Evolutionary conservation across 148 eudicot species (phyloP).

Genomic region (Rhododendron molle): DNA sequence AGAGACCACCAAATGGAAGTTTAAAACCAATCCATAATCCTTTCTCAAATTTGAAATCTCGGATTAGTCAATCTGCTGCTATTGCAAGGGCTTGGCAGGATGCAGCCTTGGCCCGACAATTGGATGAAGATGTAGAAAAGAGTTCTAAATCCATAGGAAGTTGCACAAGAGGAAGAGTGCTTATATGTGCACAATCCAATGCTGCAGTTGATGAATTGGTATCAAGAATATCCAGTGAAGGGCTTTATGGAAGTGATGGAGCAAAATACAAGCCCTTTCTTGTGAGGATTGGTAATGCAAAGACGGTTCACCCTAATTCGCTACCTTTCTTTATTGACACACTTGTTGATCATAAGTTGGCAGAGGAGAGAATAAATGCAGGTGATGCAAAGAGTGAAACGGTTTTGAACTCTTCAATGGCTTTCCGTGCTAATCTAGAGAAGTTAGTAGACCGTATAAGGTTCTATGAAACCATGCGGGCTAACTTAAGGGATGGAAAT

Average conservation of each 20-base stretch:
- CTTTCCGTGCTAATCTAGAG: slow-evolving; percentile 72
- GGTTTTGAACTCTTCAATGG: slow-evolving; percentile 43
- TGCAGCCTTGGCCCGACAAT: slow-evolving; percentile 88
- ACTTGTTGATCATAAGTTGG: slow-evolving; percentile 79
- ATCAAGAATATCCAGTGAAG: slow-evolving; percentile 80
- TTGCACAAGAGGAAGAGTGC: slow-evolving; percentile 59
- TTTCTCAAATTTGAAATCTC: slow-evolving; percentile 31
- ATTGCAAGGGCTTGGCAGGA: slow-evolving; percentile 99
- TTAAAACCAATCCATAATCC: slow-evolving; percentile 28
- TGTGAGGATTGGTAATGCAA: slow-evolving; percentile 98
- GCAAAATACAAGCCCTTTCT: slow-evolving; percentile 81
- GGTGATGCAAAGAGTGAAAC: slow-evolving; percentile 35
- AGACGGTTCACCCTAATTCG: slow-evolving; percentile 87
- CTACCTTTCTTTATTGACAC: slow-evolving; percentile 89
- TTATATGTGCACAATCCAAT: slow-evolving; percentile 99
- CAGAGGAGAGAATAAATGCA: slow-evolving; percentile 45
- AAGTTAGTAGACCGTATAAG: slow-evolving; percentile 77
- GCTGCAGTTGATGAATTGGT: slow-evolving; percentile 99
- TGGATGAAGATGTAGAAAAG: slow-evolving; percentile 48
- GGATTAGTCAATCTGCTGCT: slow-evolving; percentile 72
- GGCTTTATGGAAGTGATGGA: slow-evolving; percentile 87
- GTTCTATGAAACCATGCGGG: slow-evolving; percentile 79
- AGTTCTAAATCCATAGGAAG: slow-evolving; percentile 33
- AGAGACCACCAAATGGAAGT: slow-evolving; percentile 31
- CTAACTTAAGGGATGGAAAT: slow-evolving; percentile 58